phyloP scores from a whole-genome alignment of 306 rosid species.

The Notholithocarpus densiflorus region DNA sequence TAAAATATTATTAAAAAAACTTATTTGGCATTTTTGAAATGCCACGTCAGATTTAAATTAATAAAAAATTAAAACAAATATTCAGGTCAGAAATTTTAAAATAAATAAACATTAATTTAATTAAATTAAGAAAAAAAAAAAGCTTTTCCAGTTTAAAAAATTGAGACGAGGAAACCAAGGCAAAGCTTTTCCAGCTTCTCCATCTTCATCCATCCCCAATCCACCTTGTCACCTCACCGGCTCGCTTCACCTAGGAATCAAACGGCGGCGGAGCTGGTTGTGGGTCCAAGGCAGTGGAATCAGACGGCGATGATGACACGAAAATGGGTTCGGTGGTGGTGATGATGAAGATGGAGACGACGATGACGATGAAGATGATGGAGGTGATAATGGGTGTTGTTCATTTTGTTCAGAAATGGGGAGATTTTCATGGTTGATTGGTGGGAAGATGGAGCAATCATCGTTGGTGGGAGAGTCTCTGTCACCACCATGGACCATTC shows the following conservation, averaged over 20 bases:
- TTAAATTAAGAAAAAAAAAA: too few species aligned
- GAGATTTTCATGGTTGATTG: slow-evolving; percentile 47
- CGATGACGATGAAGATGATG: slow-evolving; percentile 10
- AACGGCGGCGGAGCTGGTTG: background rate
- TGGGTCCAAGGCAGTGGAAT: background rate
- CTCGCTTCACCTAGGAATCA: background rate
- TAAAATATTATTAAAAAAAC: too few species aligned
- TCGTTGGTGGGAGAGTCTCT: slow-evolving; percentile 22
- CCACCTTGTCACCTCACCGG: too few species aligned
- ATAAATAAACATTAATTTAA: too few species aligned
- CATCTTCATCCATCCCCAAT: too few species aligned
- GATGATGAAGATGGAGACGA: slow-evolving; percentile 4
- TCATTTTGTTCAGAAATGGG: slow-evolving; percentile 8
- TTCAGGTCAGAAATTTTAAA: too few species aligned
- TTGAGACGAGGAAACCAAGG: too few species aligned
- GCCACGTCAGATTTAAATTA: too few species aligned
- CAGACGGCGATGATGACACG: slow-evolving; percentile 9
- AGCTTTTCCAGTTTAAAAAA: too few species aligned
- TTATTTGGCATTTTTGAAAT: too few species aligned
- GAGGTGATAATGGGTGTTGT: background rate
- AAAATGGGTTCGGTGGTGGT: background rate
- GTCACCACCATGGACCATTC: slow-evolving; percentile 41
- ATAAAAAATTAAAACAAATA: too few species aligned
- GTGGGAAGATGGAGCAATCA: slow-evolving; percentile 45
- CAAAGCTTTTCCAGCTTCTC: too few species aligned